These are phyloP conservation scores for Jasminum sambac DNA, from an alignment of 257 asterid species.

Conservation along the genomic window DNA sequence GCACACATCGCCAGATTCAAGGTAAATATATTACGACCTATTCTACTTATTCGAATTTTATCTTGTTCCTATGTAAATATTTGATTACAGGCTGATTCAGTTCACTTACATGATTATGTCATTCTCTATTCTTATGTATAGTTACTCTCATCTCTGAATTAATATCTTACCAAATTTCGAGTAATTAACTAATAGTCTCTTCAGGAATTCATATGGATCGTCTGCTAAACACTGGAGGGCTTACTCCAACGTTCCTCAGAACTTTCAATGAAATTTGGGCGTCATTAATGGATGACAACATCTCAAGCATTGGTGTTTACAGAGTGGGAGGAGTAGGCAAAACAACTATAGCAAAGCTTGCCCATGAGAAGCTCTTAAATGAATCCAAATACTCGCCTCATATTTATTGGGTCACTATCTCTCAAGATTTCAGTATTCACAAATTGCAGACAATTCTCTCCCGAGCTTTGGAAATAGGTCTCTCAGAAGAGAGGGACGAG, in stretches of 20 bases:
- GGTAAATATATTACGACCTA: background rate
- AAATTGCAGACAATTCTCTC: slow-evolving; percentile 26
- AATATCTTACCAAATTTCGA: too few species aligned
- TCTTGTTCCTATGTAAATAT: too few species aligned
- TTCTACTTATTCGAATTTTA: too few species aligned
- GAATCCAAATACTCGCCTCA: slow-evolving; percentile 23
- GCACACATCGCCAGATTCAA: background rate
- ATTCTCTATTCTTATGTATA: too few species aligned
- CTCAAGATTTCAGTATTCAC: slow-evolving; percentile 23
- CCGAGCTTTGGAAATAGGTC: slow-evolving; percentile 15
- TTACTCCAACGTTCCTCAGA: background rate
- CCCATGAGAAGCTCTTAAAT: slow-evolving; percentile 26
- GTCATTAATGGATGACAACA: slow-evolving; percentile 23
- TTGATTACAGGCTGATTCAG: too few species aligned
- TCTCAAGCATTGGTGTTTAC: slow-evolving; percentile 28
- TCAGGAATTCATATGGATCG: background rate
- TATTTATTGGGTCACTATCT: slow-evolving; percentile 29
- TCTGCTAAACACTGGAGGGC: background rate
- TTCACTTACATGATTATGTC: too few species aligned
- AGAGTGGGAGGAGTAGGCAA: slow-evolving; percentile 35
- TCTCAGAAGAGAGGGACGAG: slow-evolving; percentile 24
- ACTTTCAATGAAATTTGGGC: slow-evolving; percentile 26
- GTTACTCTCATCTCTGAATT: too few species aligned
- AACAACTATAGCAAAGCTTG: slow-evolving; percentile 32
- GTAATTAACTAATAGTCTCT: background rate